Conservation (phyloP, 371 early-diverging fungal genomes). For the Lichtheimia ornata region DNA sequence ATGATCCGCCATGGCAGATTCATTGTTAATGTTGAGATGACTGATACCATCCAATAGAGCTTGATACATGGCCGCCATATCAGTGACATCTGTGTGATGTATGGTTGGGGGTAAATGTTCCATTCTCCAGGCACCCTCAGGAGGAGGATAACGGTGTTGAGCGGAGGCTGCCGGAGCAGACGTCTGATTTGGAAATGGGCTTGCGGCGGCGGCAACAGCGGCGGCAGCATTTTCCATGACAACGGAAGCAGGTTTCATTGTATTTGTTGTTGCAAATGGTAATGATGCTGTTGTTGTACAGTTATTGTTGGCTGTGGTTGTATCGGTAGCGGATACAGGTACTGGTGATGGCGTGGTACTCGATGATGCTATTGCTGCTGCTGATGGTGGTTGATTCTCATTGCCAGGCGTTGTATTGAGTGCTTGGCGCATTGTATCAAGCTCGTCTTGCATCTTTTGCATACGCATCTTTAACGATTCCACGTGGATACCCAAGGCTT, state of each 20-base stretch:
- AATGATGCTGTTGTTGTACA: constrained; percentile 4
- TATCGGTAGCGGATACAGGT: not conserved
- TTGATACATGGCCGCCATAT: constrained; percentile 50
- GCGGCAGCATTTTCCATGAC: not conserved
- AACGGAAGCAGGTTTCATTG: not conserved
- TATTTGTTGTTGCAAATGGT: constrained; percentile 4
- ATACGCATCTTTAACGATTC: constrained; percentile 52
- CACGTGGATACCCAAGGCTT: constrained; percentile 52
- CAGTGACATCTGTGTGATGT: constrained; percentile 42
- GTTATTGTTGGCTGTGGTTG: constrained; percentile 11
- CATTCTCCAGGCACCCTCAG: constrained; percentile 41
- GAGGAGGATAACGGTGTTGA: constrained; percentile 43
- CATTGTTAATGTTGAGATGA: constrained; percentile 48
- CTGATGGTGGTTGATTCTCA: constrained; percentile 16
- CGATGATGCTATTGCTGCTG: not conserved
- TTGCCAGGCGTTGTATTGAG: too few relatives aligned
- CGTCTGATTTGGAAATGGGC: not conserved
- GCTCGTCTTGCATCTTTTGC: constrained; percentile 49
- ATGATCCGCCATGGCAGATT: constrained; percentile 24
- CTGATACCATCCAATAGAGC: constrained; percentile 48
- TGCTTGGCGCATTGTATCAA: constrained; percentile 39
- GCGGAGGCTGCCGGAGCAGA: not conserved
- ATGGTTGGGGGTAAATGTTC: too few relatives aligned
- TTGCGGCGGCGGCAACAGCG: not conserved
- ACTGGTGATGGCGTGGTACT: not conserved